A percentile compares a stretch with the other conserved stretches of the same genome.
Conservation (phyloP, 805 yeast genomes). For the Zygoascus biomembranicola region DNA sequence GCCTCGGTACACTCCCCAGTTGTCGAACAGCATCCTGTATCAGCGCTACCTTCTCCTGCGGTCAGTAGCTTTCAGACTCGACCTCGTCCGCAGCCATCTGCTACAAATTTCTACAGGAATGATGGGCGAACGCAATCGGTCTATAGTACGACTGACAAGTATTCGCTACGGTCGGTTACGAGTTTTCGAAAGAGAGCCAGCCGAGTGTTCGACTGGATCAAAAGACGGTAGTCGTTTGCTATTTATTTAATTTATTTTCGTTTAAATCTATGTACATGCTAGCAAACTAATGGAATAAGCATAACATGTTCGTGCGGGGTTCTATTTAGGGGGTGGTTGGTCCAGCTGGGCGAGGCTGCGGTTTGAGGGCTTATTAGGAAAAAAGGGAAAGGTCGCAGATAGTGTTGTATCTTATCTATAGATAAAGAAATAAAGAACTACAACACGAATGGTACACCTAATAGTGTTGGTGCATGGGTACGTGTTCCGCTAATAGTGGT, state of each 20-base stretch:
- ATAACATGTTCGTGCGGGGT: background rate
- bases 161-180: background rate
- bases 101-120: background rate
- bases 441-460: conserved; percentile 35
- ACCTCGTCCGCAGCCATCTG: background rate
- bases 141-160: background rate
- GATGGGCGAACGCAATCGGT: background rate
- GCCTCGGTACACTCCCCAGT: background rate
- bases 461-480: conserved; percentile 57
- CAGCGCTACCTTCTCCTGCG: background rate
- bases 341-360: too few relatives aligned
- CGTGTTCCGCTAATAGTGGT: conserved; percentile 15
- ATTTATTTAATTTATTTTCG: background rate
- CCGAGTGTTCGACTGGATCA: conserved; percentile 2
- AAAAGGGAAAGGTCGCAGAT: too few relatives aligned
- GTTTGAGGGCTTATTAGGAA: too few relatives aligned
- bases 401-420: too few relatives aligned
- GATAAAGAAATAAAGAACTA: background rate
- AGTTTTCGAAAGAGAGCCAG: background rate
- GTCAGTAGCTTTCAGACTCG: background rate
- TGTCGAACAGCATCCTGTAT: background rate
- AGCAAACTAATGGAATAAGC: background rate
- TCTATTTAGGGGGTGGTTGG: too few relatives aligned
- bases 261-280: background rate
- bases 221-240: background rate